Conservation (phyloP, 2,329 filamentous ascomycete species). For the Colletotrichum sp. region DNA sequence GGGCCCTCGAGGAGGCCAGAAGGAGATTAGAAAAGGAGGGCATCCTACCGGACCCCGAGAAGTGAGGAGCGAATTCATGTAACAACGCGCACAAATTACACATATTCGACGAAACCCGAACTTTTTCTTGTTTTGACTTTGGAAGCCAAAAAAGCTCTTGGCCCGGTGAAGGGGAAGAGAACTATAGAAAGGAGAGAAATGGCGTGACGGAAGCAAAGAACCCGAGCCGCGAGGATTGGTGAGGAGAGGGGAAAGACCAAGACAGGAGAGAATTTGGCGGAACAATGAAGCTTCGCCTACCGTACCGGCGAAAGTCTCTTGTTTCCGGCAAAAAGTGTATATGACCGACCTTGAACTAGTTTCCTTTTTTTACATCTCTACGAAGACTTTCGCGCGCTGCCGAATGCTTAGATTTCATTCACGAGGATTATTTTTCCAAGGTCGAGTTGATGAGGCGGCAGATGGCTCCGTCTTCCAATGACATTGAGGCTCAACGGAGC, state of each 20-base stretch:
- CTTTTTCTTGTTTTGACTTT: neutral
- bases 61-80: constrained; percentile 56
- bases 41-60: constrained; percentile 79
- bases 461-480: neutral
- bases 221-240: constrained; percentile 9
- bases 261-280: constrained; percentile 17
- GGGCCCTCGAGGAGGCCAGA: constrained; percentile 96
- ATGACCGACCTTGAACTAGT: constrained; percentile 28
- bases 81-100: neutral
- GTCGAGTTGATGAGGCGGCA: neutral
- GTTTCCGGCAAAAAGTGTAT: constrained; percentile 27
- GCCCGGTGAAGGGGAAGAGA: neutral
- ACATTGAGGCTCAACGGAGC: neutral
- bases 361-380: constrained; percentile 22
- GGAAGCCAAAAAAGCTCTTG: neutral
- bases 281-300: constrained; percentile 4
- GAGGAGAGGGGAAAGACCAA: neutral
- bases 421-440: neutral
- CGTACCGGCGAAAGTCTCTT: neutral
- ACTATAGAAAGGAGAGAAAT: neutral
- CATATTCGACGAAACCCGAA: neutral
- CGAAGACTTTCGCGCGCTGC: constrained; percentile 23
- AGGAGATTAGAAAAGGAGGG: constrained; percentile 95
- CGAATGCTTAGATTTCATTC: constrained; percentile 18
- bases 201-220: constrained; percentile 14